Evolutionary conservation across 2,329 filamentous ascomycete species (phyloP).

Genomic region (Ceratocystis papillata): DNA sequence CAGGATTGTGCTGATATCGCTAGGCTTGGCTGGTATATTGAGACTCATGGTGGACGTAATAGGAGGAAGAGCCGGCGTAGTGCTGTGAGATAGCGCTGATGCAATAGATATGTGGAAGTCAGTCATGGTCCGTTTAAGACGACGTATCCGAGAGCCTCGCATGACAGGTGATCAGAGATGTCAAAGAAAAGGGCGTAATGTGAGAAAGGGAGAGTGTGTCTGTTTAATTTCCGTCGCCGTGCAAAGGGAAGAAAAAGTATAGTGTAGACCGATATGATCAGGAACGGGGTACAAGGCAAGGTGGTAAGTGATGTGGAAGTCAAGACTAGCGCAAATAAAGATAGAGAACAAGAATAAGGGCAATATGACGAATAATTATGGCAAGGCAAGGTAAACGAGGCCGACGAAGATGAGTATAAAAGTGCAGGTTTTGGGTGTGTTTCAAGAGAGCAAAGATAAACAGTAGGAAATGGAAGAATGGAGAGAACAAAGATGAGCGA

Average conservation of each 20-base stretch:
- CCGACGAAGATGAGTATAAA: not conserved
- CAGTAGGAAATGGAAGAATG: not conserved
- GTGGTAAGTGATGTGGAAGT: not conserved
- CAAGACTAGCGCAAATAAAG: not conserved
- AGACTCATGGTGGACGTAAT: not conserved
- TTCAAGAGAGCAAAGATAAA: not conserved
- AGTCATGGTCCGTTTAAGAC: slow-evolving; percentile 17
- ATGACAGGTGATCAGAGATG: slow-evolving; percentile 18
- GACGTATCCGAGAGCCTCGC: slow-evolving; percentile 20
- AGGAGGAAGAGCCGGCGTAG: slow-evolving; percentile 4
- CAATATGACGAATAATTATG: not conserved
- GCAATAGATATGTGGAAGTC: slow-evolving; percentile 22
- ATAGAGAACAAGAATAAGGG: not conserved
- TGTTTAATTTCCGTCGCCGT: not conserved
- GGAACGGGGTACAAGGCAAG: not conserved
- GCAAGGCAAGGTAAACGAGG: not conserved
- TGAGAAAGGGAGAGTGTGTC: not conserved
- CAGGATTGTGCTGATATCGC: slow-evolving; percentile 21
- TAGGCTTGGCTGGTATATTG: slow-evolving; percentile 17
- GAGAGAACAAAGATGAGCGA: not conserved
- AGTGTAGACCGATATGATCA: not conserved
- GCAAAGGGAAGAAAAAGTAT: not conserved
- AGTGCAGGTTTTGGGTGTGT: slow-evolving; percentile 1
- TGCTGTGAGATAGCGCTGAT: slow-evolving; percentile 17
- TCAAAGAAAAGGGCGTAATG: slow-evolving; percentile 15